Percentiles rank a stretch among this genome's conserved stretches.
Conservation (phyloP, 2,329 filamentous ascomycete species). For the Xylariaceae sp. region DNA sequence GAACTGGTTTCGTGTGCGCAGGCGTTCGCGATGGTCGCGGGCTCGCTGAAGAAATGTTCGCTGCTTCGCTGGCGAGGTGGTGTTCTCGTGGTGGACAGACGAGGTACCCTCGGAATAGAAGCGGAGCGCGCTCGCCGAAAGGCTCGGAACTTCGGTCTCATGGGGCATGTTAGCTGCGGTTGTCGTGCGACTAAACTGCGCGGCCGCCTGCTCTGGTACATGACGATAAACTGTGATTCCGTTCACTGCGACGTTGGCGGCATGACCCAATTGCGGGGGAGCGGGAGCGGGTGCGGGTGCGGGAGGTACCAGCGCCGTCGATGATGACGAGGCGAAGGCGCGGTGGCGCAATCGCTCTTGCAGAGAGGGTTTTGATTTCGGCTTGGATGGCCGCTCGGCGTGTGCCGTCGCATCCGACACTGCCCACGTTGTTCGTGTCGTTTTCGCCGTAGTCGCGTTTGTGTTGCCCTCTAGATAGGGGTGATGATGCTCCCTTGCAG, state of each 20-base stretch:
- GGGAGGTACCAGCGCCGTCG: neutral
- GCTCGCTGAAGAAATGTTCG: slow-evolving; percentile 34
- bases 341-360: slow-evolving; percentile 22
- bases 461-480: slow-evolving; percentile 7
- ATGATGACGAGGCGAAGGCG: slow-evolving; percentile 1
- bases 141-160: slow-evolving; percentile 35
- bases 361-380: slow-evolving; percentile 15
- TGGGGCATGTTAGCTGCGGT: slow-evolving; percentile 38
- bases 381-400: slow-evolving; percentile 1
- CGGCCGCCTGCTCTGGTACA: slow-evolving; percentile 48
- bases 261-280: too few relatives aligned
- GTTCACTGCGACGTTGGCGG: neutral
- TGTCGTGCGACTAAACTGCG: slow-evolving; percentile 50
- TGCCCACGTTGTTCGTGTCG: slow-evolving; percentile 1
- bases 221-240: slow-evolving; percentile 38
- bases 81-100: slow-evolving; percentile 22
- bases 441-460: neutral
- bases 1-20: slow-evolving; percentile 40
- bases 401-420: slow-evolving; percentile 5
- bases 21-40: slow-evolving; percentile 36
- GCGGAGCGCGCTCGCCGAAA: slow-evolving; percentile 39
- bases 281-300: too few relatives aligned
- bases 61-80: slow-evolving; percentile 33
- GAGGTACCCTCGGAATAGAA: slow-evolving; percentile 35
- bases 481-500: slow-evolving; percentile 12